Base-by-base conservation (phyloP, 768 basidiomycete genomes). In the Trametes sanguinea region DNA sequence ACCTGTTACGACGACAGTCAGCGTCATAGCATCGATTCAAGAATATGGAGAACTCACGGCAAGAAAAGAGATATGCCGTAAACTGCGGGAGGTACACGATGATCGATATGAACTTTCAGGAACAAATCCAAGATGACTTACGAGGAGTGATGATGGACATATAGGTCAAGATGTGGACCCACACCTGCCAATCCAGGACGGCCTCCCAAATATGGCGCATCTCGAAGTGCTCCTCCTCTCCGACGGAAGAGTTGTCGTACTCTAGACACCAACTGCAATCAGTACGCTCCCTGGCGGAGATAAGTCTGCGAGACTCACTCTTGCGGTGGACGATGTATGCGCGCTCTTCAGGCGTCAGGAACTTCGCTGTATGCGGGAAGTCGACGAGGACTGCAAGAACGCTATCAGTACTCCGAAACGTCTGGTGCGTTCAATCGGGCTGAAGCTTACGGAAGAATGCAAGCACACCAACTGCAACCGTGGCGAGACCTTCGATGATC, bases 41-140 rank as follows among this genome's bases (percentile, higher is more conserved):
- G 6, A 37, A 37, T 7, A 13, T 27, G n/a, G 42, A 8, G 3
- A 2, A 78, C 87, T 68, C 67, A 87, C 83, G 86, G 86, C 32
- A 88, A 72, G 77, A 89, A 89, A 17, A 88, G 74, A 0, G 87
- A 85, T 50, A 87, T 86, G 2, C 87, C 87, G 66, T 85, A 87
- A 1, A 87, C 86, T 87, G 43, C n/a, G 8, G 4, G 29, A 30
- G 17, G 14, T 37, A 42, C 7, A n/a, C 14, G 43, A 29, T 6
- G 30, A 11, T 9, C 13, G 17, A 16, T 40, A 13, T 8, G 29
- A 13, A 22, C 5, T n/a, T 7, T 32, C 14, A 7, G n/a, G 32
- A 1, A 43, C 42, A 13, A 35, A 9, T 30, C 7, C 14, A 29
- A 14, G 2, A 37, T 17, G 10, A 50, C 47, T 5, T 13, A 59